Percentiles rank a stretch among this genome's conserved stretches.
Conservation (phyloP, 1,139 yeast species). For the Chernovozyma aurita region DNA sequence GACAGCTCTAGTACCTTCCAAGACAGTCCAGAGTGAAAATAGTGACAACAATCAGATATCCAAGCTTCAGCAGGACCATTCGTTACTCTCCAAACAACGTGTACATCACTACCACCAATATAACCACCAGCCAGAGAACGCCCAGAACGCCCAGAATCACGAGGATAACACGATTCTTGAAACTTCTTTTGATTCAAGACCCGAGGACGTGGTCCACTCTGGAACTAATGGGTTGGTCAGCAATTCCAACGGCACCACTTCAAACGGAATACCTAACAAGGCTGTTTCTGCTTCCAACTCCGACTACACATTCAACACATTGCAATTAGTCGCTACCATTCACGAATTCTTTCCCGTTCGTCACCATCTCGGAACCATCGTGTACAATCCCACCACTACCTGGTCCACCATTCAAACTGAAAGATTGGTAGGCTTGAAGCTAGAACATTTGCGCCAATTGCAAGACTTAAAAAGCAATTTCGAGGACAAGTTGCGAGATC, state of each 20-base stretch:
- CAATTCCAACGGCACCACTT: no score
- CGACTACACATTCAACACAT: not conserved
- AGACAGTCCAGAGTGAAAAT: not conserved
- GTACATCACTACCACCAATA: not conserved
- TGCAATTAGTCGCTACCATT: constrained; percentile 12
- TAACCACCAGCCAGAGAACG: not conserved
- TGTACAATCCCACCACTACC: constrained; percentile 56
- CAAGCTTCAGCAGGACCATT: not conserved
- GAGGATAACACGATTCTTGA: not conserved
- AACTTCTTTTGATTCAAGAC: no score
- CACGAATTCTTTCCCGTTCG: constrained; percentile 43
- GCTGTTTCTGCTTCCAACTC: not conserved
- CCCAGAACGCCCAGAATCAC: not conserved
- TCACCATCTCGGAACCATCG: constrained; percentile 53
- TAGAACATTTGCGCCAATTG: constrained; percentile 29
- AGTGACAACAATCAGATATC: not conserved
- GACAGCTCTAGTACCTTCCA: not conserved
- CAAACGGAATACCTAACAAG: no score
- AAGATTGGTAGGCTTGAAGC: constrained; percentile 33
- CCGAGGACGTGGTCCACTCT: no score
- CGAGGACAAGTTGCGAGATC: constrained; percentile 20
- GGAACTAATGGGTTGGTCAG: not conserved
- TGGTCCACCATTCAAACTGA: constrained; percentile 38
- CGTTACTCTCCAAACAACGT: not conserved
- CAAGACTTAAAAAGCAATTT: constrained; percentile 26